Base-by-base conservation (phyloP, 1,284 basidiomycete species). In the Apiotrichum montevideense region DNA sequence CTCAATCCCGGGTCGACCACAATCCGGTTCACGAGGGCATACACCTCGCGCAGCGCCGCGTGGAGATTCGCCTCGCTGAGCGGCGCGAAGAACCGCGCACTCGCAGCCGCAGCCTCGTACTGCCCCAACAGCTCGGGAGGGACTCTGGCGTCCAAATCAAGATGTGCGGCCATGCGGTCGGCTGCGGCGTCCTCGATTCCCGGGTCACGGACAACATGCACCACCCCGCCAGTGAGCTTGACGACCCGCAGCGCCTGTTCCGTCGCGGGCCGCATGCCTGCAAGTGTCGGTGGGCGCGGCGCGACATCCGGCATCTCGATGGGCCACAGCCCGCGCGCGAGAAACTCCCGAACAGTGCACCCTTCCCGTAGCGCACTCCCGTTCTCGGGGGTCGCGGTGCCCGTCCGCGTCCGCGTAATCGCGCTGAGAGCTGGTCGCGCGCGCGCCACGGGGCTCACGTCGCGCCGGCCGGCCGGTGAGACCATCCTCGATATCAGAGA, bases 321-420 rank as follows among this genome's bases (percentile, higher is more conserved):
- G n/a, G 54, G 35, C 42, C 44, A 55, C 35, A 55, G 21, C 15
- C 48, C 54, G 29, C 37, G 42, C 10, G n/a, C 35, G 35, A 55
- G 46, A 6, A 55, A 55, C 37, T 49, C 43, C 29, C 54, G 47
- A 2, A 55, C 48, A 10, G 48, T 55, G 37, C 29, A 47, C 21
- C 29, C 29, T 29, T 29, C 29, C 29, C 29, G 29, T 29, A 29
- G 29, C 29, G 29, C 29, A 29, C 29, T 29, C 29, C 29, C 29
- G 29, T 29, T 29, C 29, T 29, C 29, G 29, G 29, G 29, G 29
- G 29, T 29, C 29, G 29, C 29, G 29, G 29, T 29, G 29, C 29
- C 29, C 29, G 29, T 29, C 29, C 29, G 29, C 29, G 29, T 29
- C 29, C 29, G 29, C 29, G 29, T 29, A 29, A 29, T 29, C 29